Conservation (phyloP, 371 early-diverging fungal genomes). For the Lichtheimia hyalospora region DNA sequence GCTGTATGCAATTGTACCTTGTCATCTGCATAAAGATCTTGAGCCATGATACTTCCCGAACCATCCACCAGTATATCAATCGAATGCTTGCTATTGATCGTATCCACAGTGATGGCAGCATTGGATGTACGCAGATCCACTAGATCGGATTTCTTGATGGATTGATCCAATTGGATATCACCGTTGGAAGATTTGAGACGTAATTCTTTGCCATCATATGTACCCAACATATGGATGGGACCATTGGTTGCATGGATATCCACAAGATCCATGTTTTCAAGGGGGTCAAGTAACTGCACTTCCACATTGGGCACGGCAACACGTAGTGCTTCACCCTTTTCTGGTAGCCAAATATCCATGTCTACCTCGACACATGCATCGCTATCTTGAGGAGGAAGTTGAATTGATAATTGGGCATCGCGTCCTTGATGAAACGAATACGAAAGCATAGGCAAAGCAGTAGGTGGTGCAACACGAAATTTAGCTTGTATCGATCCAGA, state of each 20-base stretch:
- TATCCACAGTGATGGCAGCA: constrained; percentile 5
- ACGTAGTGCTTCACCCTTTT: constrained; percentile 8
- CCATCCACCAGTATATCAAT: constrained; percentile 7
- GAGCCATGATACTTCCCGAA: constrained; percentile 2
- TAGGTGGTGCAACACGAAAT: constrained; percentile 7
- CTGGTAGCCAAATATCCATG: constrained; percentile 23
- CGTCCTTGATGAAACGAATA: constrained; percentile 9
- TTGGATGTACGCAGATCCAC: constrained; percentile 17
- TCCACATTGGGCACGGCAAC: constrained; percentile 10
- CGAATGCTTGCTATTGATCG: constrained; percentile 3
- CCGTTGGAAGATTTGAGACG: constrained; percentile 14
- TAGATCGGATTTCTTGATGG: constrained; percentile 5
- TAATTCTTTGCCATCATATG: constrained; percentile 6
- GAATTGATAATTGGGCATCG: constrained; percentile 9
- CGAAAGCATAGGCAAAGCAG: constrained; percentile 1
- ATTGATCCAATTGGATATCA: constrained; percentile 3
- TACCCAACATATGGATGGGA: neutral
- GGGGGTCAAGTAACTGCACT: constrained; percentile 4
- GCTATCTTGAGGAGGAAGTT: constrained; percentile 4
- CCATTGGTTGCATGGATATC: constrained; percentile 6
- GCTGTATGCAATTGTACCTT: constrained; percentile 11
- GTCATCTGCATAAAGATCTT: constrained; percentile 8
- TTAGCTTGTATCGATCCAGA: constrained; percentile 11
- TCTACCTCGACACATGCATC: constrained; percentile 7
- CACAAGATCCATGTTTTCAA: constrained; percentile 6